Percentiles rank a stretch among this genome's conserved stretches.
phyloP scores from a whole-genome alignment of 257 asterid species.

The Penstemon eatonii region DNA sequence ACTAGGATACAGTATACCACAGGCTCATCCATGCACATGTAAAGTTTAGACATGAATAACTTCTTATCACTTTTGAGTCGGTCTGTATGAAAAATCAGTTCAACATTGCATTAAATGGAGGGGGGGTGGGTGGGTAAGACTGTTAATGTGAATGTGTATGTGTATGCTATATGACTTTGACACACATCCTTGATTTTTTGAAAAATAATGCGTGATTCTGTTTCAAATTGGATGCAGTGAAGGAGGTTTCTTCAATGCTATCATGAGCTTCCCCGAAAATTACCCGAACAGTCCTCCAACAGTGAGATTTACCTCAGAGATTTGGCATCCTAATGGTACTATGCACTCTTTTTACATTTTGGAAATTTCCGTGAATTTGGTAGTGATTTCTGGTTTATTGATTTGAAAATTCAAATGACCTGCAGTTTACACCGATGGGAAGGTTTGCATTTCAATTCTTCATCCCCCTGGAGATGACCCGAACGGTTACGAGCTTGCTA shows the following conservation, averaged over 20 bases:
- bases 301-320: conserved; percentile 85
- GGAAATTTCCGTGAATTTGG: conserved; percentile 1
- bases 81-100: too few relatives aligned
- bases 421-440: conserved; percentile 92
- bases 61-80: too few relatives aligned
- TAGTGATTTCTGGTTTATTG: conserved; percentile 24
- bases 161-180: neutral
- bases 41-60: neutral
- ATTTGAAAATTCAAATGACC: conserved; percentile 9
- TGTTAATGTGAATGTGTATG: neutral
- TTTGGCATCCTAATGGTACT: conserved; percentile 98
- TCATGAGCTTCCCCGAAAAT: conserved; percentile 87
- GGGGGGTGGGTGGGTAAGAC: neutral
- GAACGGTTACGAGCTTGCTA: conserved; percentile 95
- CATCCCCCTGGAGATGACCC: conserved; percentile 99
- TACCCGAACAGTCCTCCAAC: conserved; percentile 97
- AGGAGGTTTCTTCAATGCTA: conserved; percentile 97
- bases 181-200: conserved; percentile 13
- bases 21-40: neutral
- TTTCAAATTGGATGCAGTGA: conserved; percentile 61
- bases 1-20: neutral
- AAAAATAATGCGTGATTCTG: neutral
- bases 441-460: conserved; percentile 95
- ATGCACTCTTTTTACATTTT: conserved; percentile 26
- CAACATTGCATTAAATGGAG: too few relatives aligned